These are phyloP conservation scores for Phytophthora pisi DNA, from an alignment of 352 stramenopile species.

Conservation along the genomic window DNA sequence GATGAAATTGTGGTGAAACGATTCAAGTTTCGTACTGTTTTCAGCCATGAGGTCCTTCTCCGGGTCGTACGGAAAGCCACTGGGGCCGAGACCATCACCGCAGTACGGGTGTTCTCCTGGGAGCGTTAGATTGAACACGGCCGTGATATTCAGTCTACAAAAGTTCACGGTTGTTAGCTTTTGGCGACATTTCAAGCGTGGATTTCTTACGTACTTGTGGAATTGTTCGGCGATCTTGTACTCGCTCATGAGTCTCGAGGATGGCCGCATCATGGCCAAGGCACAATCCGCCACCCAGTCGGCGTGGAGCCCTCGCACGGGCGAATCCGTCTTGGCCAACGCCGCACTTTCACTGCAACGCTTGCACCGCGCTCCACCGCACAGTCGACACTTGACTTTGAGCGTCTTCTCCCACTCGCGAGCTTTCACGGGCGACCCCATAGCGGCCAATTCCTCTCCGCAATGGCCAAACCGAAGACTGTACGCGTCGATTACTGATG, in stretches of 20 bases:
- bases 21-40: conserved; percentile 57
- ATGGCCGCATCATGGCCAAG: conserved; percentile 91
- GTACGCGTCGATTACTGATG: background rate
- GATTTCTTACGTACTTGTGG: conserved; percentile 51
- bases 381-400: conserved; percentile 87
- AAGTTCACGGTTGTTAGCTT: conserved; percentile 5
- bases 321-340: conserved; percentile 73
- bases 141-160: conserved; percentile 75
- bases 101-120: conserved; percentile 92
- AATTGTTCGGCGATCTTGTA: conserved; percentile 86
- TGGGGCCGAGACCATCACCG: conserved; percentile 75
- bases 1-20: background rate
- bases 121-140: conserved; percentile 91
- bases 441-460: conserved; percentile 8
- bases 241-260: conserved; percentile 79
- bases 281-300: conserved; percentile 88
- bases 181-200: background rate
- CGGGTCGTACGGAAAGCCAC: conserved; percentile 89
- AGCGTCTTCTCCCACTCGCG: conserved; percentile 85
- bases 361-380: conserved; percentile 87
- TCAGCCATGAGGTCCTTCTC: conserved; percentile 88
- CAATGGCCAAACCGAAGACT: conserved; percentile 10
- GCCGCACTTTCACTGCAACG: conserved; percentile 83
- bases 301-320: conserved; percentile 82
- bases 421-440: conserved; percentile 76